These are phyloP conservation scores for Schwanniomyces etchellsii DNA, from an alignment of 1,139 yeast species.

Conservation along the genomic window DNA sequence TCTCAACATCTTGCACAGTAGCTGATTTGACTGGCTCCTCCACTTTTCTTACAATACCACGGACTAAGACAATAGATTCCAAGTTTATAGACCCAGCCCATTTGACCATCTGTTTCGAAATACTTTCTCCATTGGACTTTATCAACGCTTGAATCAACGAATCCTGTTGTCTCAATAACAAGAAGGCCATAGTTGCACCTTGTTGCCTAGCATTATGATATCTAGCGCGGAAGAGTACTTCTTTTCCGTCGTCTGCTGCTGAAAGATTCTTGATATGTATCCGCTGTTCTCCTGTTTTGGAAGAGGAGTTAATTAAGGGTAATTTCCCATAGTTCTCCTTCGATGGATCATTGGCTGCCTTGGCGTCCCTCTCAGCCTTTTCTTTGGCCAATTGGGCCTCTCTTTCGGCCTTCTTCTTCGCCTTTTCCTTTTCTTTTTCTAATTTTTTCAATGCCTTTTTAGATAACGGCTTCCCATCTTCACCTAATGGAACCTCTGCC, in stretches of 20 bases:
- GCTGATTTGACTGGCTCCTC: slow-evolving; percentile 87
- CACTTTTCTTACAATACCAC: slow-evolving; percentile 78
- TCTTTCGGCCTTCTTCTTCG: slow-evolving; percentile 85
- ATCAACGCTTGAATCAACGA: slow-evolving; percentile 78
- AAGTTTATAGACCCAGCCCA: slow-evolving; percentile 85
- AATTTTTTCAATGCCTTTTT: slow-evolving; percentile 93
- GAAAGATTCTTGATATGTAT: slow-evolving; percentile 51
- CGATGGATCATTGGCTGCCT: slow-evolving; percentile 72
- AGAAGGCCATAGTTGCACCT: slow-evolving; percentile 90
- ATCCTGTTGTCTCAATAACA: slow-evolving; percentile 87
- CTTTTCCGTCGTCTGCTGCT: slow-evolving; percentile 67
- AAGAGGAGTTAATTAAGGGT: slow-evolving; percentile 78
- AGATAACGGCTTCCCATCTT: slow-evolving; percentile 92
- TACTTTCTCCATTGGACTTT: slow-evolving; percentile 54
- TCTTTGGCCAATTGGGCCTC: slow-evolving; percentile 86
- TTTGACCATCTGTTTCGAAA: slow-evolving; percentile 94
- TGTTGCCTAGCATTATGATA: slow-evolving; percentile 90
- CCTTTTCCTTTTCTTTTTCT: slow-evolving; percentile 90
- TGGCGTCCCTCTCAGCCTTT: slow-evolving; percentile 74
- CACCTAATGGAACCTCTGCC: slow-evolving; percentile 45
- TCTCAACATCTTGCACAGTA: slow-evolving; percentile 86
- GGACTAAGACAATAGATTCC: slow-evolving; percentile 88
- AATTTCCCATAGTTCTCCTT: slow-evolving; percentile 83
- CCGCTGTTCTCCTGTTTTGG: slow-evolving; percentile 58
- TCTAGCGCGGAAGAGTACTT: slow-evolving; percentile 87